Evolutionary conservation across 768 basidiomycete species (phyloP).

Genomic region (Amylocystis lapponica): DNA sequence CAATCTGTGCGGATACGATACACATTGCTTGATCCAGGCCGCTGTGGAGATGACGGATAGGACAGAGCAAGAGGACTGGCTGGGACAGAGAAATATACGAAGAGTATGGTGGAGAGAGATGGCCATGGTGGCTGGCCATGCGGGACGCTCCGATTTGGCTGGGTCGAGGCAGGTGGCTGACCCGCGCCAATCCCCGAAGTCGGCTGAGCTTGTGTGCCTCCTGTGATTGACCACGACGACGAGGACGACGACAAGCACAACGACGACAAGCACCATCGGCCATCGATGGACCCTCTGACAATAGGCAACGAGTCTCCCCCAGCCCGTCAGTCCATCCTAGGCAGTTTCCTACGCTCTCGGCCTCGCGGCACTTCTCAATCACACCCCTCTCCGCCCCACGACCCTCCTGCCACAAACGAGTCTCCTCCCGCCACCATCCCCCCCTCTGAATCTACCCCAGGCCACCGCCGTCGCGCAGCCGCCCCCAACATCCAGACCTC

Average conservation of each 20-base stretch:
- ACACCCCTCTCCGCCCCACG: conserved; percentile 36
- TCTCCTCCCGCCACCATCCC: conserved; percentile 41
- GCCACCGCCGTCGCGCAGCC: conserved; percentile 36
- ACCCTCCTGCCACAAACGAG: conserved; percentile 30
- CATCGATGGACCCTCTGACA: conserved; percentile 24
- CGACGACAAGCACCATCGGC: conserved; percentile 5
- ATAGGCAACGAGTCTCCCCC: conserved; percentile 26
- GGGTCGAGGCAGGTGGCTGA: too few species aligned
- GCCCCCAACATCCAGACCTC: conserved; percentile 33
- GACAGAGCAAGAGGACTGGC: too few species aligned
- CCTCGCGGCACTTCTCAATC: conserved; percentile 66
- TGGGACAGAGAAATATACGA: too few species aligned
- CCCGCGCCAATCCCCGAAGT: too few species aligned
- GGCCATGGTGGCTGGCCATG: too few species aligned
- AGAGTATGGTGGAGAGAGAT: too few species aligned
- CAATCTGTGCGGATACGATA: too few species aligned
- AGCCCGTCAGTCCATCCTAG: conserved; percentile 60
- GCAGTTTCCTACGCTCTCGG: conserved; percentile 64
- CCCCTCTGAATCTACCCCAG: conserved; percentile 23
- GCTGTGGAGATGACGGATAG: too few species aligned
- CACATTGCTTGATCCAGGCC: too few species aligned
- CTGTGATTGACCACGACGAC: conserved; percentile 6
- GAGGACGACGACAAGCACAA: conserved; percentile 5
- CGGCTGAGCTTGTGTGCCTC: too few species aligned
- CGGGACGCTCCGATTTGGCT: too few species aligned